Percentiles rank a stretch among this genome's conserved stretches.
Conservation (phyloP, 2,329 filamentous ascomycete genomes). For the Sclerotinia sclerotiorum region DNA sequence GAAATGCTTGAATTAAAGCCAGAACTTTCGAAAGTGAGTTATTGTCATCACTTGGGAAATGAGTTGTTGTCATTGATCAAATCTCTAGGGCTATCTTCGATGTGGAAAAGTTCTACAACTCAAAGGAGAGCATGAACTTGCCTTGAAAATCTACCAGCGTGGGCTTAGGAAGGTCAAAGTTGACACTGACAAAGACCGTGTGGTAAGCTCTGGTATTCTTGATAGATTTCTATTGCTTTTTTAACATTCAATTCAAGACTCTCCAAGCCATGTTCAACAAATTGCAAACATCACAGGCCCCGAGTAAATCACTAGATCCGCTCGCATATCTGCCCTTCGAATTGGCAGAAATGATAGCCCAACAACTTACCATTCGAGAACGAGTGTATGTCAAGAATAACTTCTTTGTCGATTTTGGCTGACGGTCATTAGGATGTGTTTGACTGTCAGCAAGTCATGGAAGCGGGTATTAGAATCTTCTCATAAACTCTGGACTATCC, state of each 20-base stretch:
- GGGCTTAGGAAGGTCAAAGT: slow-evolving; percentile 40
- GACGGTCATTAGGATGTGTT: slow-evolving; percentile 34
- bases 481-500: slow-evolving; percentile 37
- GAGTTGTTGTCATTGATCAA: not conserved
- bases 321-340: slow-evolving; percentile 40
- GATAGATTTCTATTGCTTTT: not conserved
- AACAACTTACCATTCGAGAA: slow-evolving; percentile 37
- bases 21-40: slow-evolving; percentile 36
- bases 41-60: not conserved
- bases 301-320: slow-evolving; percentile 38
- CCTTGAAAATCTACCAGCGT: slow-evolving; percentile 41
- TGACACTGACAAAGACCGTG: slow-evolving; percentile 36
- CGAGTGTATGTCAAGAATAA: slow-evolving; percentile 34
- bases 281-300: slow-evolving; percentile 32
- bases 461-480: slow-evolving; percentile 37
- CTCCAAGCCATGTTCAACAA: slow-evolving; percentile 38
- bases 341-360: slow-evolving; percentile 38
- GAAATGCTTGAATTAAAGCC: slow-evolving; percentile 40
- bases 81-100: slow-evolving; percentile 39
- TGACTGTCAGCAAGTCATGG: slow-evolving; percentile 39
- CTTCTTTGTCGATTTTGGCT: slow-evolving; percentile 7
- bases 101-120: slow-evolving; percentile 40
- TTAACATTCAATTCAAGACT: slow-evolving; percentile 31
- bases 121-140: slow-evolving; percentile 35
- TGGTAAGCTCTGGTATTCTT: slow-evolving; percentile 27